Percentiles rank a stretch among this genome's conserved stretches.
phyloP scores from a whole-genome alignment of 192 early-diverging fungal species.

The Umbelopsis isabellina region DNA sequence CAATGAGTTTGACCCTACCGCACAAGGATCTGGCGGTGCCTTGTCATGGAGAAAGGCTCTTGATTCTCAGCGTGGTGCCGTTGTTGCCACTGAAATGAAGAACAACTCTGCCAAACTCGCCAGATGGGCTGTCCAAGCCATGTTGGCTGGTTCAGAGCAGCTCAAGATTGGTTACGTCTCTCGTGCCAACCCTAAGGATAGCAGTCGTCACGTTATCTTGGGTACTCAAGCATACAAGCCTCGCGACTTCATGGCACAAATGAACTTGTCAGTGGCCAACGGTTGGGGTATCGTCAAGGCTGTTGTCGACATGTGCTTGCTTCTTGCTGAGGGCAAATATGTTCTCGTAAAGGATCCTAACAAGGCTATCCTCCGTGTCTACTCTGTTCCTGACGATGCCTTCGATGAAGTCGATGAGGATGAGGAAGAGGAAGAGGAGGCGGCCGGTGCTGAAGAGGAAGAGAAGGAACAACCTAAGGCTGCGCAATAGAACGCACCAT shows the following conservation, averaged over 20 bases:
- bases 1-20: slow-evolving; percentile 92
- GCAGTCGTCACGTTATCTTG: slow-evolving; percentile 79
- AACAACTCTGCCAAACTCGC: slow-evolving; percentile 96
- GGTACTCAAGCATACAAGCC: slow-evolving; percentile 88
- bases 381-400: slow-evolving; percentile 73
- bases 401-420: slow-evolving; percentile 71
- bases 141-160: slow-evolving; percentile 88
- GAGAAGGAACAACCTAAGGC: slow-evolving; percentile 24
- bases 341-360: slow-evolving; percentile 96
- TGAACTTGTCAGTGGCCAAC: slow-evolving; percentile 82
- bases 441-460: slow-evolving; percentile 41
- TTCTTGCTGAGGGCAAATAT: slow-evolving; percentile 92
- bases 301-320: slow-evolving; percentile 84
- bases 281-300: slow-evolving; percentile 98
- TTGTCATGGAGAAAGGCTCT: slow-evolving; percentile 95
- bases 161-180: slow-evolving; percentile 89
- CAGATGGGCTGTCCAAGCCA: slow-evolving; percentile 92
- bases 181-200: slow-evolving; percentile 77
- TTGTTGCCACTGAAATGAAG: slow-evolving; percentile 96
- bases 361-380: slow-evolving; percentile 85
- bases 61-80: slow-evolving; percentile 93
- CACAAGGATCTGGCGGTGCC: slow-evolving; percentile 82
- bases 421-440: slow-evolving; percentile 49
- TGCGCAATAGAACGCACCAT: slow-evolving; percentile 8
- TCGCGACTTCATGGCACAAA: slow-evolving; percentile 86